phyloP scores from a whole-genome alignment of 2,329 filamentous ascomycete species.

The Hypoxylon sp. region DNA sequence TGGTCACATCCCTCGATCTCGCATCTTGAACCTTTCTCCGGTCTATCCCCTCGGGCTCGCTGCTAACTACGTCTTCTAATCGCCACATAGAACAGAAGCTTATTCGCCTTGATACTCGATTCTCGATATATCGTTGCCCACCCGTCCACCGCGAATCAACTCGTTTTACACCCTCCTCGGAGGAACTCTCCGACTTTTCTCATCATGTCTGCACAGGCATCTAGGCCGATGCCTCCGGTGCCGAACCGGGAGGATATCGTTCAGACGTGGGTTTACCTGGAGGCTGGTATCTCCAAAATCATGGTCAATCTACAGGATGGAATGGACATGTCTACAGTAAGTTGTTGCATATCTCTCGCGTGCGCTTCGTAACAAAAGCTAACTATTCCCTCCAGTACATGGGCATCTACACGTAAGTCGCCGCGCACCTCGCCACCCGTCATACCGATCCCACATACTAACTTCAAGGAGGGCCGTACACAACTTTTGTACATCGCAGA shows the following conservation, averaged over 20 bases:
- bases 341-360: conserved; percentile 44
- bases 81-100: conserved; percentile 12
- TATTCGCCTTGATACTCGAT: conserved; percentile 6
- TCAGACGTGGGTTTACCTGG: conserved; percentile 84
- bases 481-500: conserved; percentile 99
- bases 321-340: conserved; percentile 89
- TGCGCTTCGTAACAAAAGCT: conserved; percentile 20
- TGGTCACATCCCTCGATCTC: not conserved
- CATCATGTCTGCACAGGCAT: conserved; percentile 51
- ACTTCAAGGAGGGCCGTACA: conserved; percentile 79
- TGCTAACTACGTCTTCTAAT: conserved; percentile 18
- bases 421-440: not conserved
- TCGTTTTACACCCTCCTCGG: conserved; percentile 24
- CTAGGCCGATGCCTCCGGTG: conserved; percentile 64
- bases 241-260: conserved; percentile 72
- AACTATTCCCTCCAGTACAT: conserved; percentile 73
- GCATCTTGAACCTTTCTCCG: not conserved
- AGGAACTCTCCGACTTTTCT: conserved; percentile 20
- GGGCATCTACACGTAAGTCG: conserved; percentile 87
- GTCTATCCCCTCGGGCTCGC: not conserved
- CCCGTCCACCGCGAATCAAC: conserved; percentile 24
- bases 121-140: not conserved
- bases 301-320: conserved; percentile 93
- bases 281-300: conserved; percentile 88
- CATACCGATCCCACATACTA: conserved; percentile 47